Percentiles rank a stretch among this genome's conserved stretches.
These are phyloP conservation scores for Coemansia sp. DNA, from an alignment of 192 early-diverging fungal genomes.

Conservation along the genomic window DNA sequence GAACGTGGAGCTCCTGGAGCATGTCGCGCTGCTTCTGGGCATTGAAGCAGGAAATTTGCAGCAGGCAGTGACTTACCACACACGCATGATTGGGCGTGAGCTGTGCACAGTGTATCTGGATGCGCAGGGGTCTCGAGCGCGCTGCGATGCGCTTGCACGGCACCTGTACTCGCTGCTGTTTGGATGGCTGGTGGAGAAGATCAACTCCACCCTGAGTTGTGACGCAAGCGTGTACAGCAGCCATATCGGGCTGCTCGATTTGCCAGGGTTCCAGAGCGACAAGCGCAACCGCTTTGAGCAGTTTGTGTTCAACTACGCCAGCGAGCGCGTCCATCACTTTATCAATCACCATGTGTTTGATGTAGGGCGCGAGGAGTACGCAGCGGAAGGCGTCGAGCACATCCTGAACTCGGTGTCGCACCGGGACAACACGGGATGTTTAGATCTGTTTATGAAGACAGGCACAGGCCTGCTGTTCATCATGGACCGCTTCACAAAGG, in stretches of 20 bases:
- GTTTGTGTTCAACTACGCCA: slow-evolving; percentile 82
- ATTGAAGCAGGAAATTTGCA: slow-evolving; percentile 74
- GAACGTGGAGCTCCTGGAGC: slow-evolving; percentile 76
- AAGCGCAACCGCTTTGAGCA: slow-evolving; percentile 59
- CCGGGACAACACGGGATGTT: slow-evolving; percentile 68
- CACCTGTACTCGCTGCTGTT: slow-evolving; percentile 84
- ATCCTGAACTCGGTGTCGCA: slow-evolving; percentile 58
- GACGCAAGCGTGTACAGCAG: slow-evolving; percentile 65
- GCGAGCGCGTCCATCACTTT: slow-evolving; percentile 84
- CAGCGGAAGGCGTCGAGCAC: slow-evolving; percentile 61
- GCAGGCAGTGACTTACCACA: slow-evolving; percentile 82
- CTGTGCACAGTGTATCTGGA: slow-evolving; percentile 82
- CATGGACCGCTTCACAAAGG: slow-evolving; percentile 65
- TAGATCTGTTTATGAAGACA: slow-evolving; percentile 72
- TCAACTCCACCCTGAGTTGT: slow-evolving; percentile 73
- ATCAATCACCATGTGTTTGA: slow-evolving; percentile 73
- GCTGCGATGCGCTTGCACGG: slow-evolving; percentile 70
- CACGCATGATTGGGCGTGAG: slow-evolving; percentile 79
- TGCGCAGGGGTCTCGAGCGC: slow-evolving; percentile 65
- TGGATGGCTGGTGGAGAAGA: slow-evolving; percentile 78
- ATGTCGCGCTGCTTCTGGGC: slow-evolving; percentile 84
- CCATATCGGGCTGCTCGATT: slow-evolving; percentile 84
- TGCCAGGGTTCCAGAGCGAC: slow-evolving; percentile 76
- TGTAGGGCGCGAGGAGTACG: slow-evolving; percentile 62
- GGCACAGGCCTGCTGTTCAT: slow-evolving; percentile 74